Base-by-base conservation (phyloP, 208 protist genomes). In the Chromosphaera perkinsii region DNA sequence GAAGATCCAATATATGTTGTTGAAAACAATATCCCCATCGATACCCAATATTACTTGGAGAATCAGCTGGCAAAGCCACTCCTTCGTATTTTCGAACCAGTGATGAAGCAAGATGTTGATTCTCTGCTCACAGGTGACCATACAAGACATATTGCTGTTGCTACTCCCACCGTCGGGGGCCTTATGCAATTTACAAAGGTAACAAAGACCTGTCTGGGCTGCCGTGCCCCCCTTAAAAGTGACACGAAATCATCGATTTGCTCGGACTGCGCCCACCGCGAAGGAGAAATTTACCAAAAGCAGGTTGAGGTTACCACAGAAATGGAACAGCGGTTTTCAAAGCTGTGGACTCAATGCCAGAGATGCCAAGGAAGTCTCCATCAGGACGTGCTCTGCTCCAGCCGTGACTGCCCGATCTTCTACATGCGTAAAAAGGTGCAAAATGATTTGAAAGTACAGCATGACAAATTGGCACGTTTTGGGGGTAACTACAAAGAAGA, bases 1-100 rank as follows among this genome's bases (percentile, higher is more conserved):
- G 97, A 99, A 84, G 97, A 99, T 79, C 98, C 98, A 20, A 91
- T 99, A 9, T 99, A 96, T 75, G 97, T 92, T 0, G 75, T 98
- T 9, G 84, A 96, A 43, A 84, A 98, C 54, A 91, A 90, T 63
- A 72, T 97, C 7, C 86, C 85, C 9, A 86, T 98, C 26, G 94
- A 98, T 66, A 79, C 81, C 26, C 56, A 91, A 40, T 93, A 97
- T 69, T 98, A 98, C 68, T 71, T 97, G 0, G 85, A 97, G 43
- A 80, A 97, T 73, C 92, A 97, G 82, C 69, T 97, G 1, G 58
- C 61, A 31, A 78, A 85, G 22, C 94, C 94, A 31, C 62, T 97
- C 5, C 17, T 77, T n/a, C 68, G 92, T 43, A 81, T 97, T 24
- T 97, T 97, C 68, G 78, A 97, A 61, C 92, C 91, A 55, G 94